Evolutionary conservation across 1,284 basidiomycete species (phyloP).

Genomic region (Leccinum pachyderme): DNA sequence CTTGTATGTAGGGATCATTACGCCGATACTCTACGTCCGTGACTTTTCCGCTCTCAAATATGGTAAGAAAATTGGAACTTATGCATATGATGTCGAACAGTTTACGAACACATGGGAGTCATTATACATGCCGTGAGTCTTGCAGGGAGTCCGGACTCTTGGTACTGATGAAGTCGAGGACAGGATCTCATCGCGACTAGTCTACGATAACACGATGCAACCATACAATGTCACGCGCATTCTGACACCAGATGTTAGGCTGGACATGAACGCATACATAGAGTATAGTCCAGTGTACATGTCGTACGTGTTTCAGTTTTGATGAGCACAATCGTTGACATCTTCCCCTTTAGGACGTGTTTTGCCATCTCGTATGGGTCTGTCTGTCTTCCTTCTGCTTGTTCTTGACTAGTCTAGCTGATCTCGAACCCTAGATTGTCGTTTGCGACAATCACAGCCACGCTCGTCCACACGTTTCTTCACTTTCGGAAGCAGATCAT

Average conservation of each 20-base stretch:
- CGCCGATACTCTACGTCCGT: conserved; percentile 43
- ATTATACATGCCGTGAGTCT: conserved; percentile 40
- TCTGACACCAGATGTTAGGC: conserved; percentile 44
- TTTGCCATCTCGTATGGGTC: conserved; percentile 54
- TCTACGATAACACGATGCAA: conserved; percentile 47
- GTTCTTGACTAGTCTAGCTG: not conserved
- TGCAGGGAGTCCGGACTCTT: not conserved
- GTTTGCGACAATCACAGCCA: conserved; percentile 67
- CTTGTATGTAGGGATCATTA: conserved; percentile 47
- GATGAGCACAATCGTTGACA: not conserved
- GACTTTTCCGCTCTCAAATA: not conserved
- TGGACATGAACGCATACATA: conserved; percentile 56
- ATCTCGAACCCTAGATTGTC: conserved; percentile 30
- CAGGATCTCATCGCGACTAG: conserved; percentile 29
- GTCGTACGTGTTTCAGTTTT: conserved; percentile 31
- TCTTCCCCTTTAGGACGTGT: not conserved
- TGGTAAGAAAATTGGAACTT: not conserved
- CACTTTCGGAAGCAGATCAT: conserved; percentile 70
- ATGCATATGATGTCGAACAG: conserved; percentile 39
- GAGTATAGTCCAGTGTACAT: conserved; percentile 72
- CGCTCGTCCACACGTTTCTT: conserved; percentile 65
- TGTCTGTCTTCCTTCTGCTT: not conserved
- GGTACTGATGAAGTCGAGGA: not conserved
- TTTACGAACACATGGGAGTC: conserved; percentile 47
- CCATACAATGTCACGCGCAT: conserved; percentile 62